Percentiles rank a stretch among this genome's conserved stretches.
Conservation (phyloP, 1,139 yeast species). For the Taiozyma onychis region DNA sequence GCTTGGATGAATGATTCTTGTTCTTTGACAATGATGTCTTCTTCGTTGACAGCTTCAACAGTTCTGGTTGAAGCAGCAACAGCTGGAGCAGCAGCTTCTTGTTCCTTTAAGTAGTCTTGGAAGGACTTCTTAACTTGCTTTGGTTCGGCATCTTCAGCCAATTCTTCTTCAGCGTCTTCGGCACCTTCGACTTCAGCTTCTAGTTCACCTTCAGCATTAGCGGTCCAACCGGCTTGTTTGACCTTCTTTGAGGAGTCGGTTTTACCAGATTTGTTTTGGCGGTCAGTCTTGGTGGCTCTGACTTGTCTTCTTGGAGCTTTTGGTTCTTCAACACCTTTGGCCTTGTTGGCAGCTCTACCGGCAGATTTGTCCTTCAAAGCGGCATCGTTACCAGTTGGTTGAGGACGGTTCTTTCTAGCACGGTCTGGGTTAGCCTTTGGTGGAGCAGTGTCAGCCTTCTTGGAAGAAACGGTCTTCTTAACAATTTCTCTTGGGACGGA, state of each 20-base stretch:
- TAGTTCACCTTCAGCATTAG: constrained; percentile 44
- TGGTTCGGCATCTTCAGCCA: constrained; percentile 32
- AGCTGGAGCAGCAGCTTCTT: constrained; percentile 40
- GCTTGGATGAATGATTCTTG: constrained; percentile 52
- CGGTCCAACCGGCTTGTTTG: constrained; percentile 68
- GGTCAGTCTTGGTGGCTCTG: constrained; percentile 64
- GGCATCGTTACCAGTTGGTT: constrained; percentile 82
- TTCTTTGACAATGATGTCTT: constrained; percentile 54
- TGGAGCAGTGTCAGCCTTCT: constrained; percentile 85
- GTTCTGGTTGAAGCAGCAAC: constrained; percentile 31
- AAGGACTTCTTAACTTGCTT: constrained; percentile 50
- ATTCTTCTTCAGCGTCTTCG: constrained; percentile 48
- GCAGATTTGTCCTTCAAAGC: constrained; percentile 70
- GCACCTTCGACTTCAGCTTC: constrained; percentile 36
- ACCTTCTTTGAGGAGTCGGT: constrained; percentile 81
- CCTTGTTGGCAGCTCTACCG: constrained; percentile 60
- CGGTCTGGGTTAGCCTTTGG: constrained; percentile 75
- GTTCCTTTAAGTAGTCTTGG: constrained; percentile 53
- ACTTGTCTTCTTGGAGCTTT: constrained; percentile 42
- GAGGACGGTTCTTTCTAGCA: constrained; percentile 69
- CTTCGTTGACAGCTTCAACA: constrained; percentile 38
- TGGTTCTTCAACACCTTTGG: constrained; percentile 55
- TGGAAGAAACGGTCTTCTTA: constrained; percentile 78
- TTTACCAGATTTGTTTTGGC: constrained; percentile 81
- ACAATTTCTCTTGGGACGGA: constrained; percentile 65